Percentiles rank a stretch among this genome's conserved stretches.
These are phyloP conservation scores for Trametes cinnabarina DNA, from an alignment of 768 basidiomycete species.

Conservation along the genomic window DNA sequence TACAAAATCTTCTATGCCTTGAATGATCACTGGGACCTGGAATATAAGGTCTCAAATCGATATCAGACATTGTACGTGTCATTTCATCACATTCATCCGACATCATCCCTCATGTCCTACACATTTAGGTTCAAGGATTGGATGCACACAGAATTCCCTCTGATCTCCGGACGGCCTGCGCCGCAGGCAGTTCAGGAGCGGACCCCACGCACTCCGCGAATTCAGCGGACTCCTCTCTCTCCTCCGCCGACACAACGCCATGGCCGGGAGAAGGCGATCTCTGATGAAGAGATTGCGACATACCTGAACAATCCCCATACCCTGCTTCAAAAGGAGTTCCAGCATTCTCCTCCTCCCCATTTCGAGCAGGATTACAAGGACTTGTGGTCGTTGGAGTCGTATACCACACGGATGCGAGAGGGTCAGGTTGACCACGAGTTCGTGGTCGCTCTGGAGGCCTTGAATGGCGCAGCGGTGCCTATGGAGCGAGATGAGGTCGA, in stretches of 20 bases:
- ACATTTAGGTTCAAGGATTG: background rate
- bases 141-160: background rate
- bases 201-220: background rate
- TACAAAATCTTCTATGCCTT: background rate
- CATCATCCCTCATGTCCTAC: background rate
- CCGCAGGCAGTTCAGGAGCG: background rate
- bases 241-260: background rate
- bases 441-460: background rate
- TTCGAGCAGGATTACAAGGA: background rate
- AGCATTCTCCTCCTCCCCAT: background rate
- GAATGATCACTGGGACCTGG: background rate
- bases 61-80: background rate
- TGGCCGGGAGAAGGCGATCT: background rate
- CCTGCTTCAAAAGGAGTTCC: background rate
- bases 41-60: background rate
- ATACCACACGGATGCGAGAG: background rate
- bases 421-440: background rate
- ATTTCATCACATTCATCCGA: too few relatives aligned
- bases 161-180: background rate
- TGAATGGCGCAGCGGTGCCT: background rate
- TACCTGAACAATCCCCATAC: background rate
- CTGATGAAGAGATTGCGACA: background rate
- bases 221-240: background rate
- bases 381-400: constrained; percentile 3
- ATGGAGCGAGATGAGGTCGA: background rate